Evolutionary conservation across 352 stramenopile species (phyloP).

Genomic region (Phytopythium chamaehyphon): DNA sequence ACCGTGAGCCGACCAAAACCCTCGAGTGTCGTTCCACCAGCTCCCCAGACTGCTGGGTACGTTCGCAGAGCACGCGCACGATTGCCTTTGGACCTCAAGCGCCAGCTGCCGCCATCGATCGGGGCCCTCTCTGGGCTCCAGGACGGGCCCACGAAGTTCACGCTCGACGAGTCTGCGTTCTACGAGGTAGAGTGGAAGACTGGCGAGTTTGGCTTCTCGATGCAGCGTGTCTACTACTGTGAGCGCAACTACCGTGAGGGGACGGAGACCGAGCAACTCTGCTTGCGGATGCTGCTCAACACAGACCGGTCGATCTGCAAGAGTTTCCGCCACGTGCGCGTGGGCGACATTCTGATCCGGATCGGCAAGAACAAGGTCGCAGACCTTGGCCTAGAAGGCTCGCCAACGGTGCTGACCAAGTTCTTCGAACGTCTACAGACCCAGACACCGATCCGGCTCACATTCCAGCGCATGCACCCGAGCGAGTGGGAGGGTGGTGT

Average conservation of each 20-base stretch:
- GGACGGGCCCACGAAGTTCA: slow-evolving; percentile 53
- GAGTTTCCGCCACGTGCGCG: slow-evolving; percentile 54
- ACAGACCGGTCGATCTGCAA: slow-evolving; percentile 65
- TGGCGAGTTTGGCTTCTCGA: slow-evolving; percentile 71
- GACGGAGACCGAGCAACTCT: slow-evolving; percentile 33
- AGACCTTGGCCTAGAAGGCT: slow-evolving; percentile 55
- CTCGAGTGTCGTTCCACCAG: slow-evolving; percentile 8
- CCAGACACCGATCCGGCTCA: slow-evolving; percentile 53
- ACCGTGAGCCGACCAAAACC: slow-evolving; percentile 14
- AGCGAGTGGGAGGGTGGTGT: slow-evolving; percentile 73
- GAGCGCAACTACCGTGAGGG: slow-evolving; percentile 21
- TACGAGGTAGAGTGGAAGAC: slow-evolving; percentile 60
- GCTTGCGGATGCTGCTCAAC: slow-evolving; percentile 71
- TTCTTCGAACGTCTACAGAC: slow-evolving; percentile 57
- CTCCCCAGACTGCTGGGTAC: slow-evolving; percentile 17
- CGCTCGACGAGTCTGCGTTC: slow-evolving; percentile 43
- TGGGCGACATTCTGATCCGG: slow-evolving; percentile 63
- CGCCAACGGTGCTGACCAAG: slow-evolving; percentile 53
- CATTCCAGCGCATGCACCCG: slow-evolving; percentile 63
- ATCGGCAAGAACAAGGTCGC: slow-evolving; percentile 54
- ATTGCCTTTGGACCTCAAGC: slow-evolving; percentile 43
- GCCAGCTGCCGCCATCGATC: slow-evolving; percentile 56
- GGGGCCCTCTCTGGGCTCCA: slow-evolving; percentile 54
- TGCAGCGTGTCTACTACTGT: slow-evolving; percentile 62
- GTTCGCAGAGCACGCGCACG: slow-evolving; percentile 38